Evolutionary conservation across 2,329 filamentous ascomycete genomes (phyloP).

Genomic region (Teratosphaeria epicoccoides): DNA sequence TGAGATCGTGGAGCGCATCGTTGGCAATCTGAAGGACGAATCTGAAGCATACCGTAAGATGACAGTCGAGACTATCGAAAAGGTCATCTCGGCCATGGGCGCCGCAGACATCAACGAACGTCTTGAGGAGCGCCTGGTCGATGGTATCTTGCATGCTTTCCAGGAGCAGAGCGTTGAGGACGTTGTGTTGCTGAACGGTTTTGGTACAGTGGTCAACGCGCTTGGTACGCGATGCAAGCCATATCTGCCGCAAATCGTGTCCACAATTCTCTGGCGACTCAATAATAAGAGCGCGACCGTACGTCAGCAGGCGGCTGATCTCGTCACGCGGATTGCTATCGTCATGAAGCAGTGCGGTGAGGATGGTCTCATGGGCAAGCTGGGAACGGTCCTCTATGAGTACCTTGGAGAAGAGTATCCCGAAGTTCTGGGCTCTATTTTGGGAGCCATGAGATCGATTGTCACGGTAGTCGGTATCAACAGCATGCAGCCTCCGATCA

Average conservation of each 20-base stretch:
- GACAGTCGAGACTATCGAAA: constrained; percentile 97
- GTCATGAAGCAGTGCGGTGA: constrained; percentile 99
- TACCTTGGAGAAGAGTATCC: constrained; percentile 98
- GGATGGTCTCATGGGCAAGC: constrained; percentile 88
- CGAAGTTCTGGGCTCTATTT: constrained; percentile 90
- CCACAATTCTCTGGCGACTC: constrained; percentile 87
- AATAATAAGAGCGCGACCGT: constrained; percentile 98
- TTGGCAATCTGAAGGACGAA: constrained; percentile 94
- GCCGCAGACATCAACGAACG: constrained; percentile 89
- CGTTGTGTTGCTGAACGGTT: constrained; percentile 90
- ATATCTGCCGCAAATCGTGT: constrained; percentile 93
- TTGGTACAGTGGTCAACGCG: constrained; percentile 94
- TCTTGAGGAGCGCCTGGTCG: constrained; percentile 84
- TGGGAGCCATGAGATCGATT: constrained; percentile 88
- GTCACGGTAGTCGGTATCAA: constrained; percentile 96
- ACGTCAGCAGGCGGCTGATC: constrained; percentile 88
- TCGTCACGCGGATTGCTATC: constrained; percentile 94
- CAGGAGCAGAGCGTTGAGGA: constrained; percentile 97
- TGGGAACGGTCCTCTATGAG: constrained; percentile 90
- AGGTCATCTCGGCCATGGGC: constrained; percentile 83
- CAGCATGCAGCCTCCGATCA: constrained; percentile 97
- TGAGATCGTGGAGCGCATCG: constrained; percentile 87
- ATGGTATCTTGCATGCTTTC: constrained; percentile 91
- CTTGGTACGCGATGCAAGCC: constrained; percentile 89
- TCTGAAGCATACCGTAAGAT: constrained; percentile 97